Base-by-base conservation (phyloP, 352 stramenopile genomes). In the Globisporangium rhizosaccharum region DNA sequence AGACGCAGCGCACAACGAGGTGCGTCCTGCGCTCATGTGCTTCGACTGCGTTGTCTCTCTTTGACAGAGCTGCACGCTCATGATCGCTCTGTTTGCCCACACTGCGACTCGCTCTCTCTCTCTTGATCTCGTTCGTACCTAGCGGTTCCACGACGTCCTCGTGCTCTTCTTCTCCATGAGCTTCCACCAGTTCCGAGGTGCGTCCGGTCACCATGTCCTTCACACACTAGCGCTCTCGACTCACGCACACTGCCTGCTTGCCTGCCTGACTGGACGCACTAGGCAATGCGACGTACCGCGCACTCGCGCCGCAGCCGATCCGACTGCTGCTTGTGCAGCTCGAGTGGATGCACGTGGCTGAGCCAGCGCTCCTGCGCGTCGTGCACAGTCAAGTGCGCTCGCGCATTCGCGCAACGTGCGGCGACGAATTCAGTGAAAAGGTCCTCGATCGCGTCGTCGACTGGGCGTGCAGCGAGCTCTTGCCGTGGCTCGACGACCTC, bases 161-260 rank as follows among this genome's bases (percentile, higher is more conserved):
- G 51, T 88, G 2, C 62, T 90, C 41, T 88, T 85, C 59, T 90
- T 87, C 61, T 82, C 75, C 49, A 87, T 84, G 75, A 88, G 73
- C 49, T 90, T 90, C 62, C 73, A 86, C 51, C 76, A 76, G 53
- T 90, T 87, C 48, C 65, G 64, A 36, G 68, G 58, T 66, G 26
- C 14, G 30, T 25, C 9, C 10, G 2, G 26, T 18, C 5, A 2
- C 17, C 17, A 36, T 25, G 11, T 8, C 26, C 3, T 2, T 36
- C 9, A 4, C 44, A 44, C 15, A 26, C 14, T 6, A 33, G 33
- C 5, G 41, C 42, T 15, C 11, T 18, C 17, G 28, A 41, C 26
- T 20, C 33, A 8, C 33, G 10, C 33, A 12, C 8, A 52, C 42
- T 48, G 23, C 28, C 5, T 26, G 9, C 17, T 7, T 20, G 14